Evolutionary conservation across 352 stramenopile genomes (phyloP).

Genomic region (Globisporangium apiculatum): DNA sequence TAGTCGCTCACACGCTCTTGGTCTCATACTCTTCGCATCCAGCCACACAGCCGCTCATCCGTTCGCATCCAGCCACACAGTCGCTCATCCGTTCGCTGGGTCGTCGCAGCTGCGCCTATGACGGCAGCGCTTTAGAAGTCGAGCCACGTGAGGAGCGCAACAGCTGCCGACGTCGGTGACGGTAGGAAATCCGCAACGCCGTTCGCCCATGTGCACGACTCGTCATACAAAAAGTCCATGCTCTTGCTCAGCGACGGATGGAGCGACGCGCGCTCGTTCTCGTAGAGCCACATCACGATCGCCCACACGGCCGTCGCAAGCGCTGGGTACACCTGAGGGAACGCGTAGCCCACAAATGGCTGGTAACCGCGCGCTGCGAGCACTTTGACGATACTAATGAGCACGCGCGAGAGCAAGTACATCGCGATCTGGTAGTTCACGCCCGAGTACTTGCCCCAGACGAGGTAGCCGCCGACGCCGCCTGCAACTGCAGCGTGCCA

Average conservation of each 20-base stretch:
- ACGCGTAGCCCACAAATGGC: constrained; percentile 60
- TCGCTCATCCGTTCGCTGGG: too few relatives aligned
- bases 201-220: constrained; percentile 69
- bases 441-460: constrained; percentile 80
- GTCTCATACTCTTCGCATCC: too few relatives aligned
- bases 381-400: constrained; percentile 65
- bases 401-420: constrained; percentile 75
- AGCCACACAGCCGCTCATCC: too few relatives aligned
- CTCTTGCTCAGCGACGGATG: constrained; percentile 79
- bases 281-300: constrained; percentile 84
- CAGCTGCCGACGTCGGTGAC: constrained; percentile 57
- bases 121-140: constrained; percentile 28
- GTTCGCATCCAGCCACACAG: too few relatives aligned
- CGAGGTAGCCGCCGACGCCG: constrained; percentile 68
- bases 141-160: constrained; percentile 56
- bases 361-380: constrained; percentile 50
- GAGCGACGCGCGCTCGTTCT: constrained; percentile 71
- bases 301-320: constrained; percentile 75
- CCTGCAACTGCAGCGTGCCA: constrained; percentile 79
- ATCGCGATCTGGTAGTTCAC: constrained; percentile 90
- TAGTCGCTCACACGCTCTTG: too few relatives aligned
- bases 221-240: constrained; percentile 88
- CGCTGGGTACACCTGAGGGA: constrained; percentile 71
- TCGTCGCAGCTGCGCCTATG: not conserved
- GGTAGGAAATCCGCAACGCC: constrained; percentile 73